phyloP scores from a whole-genome alignment of 2,329 filamentous ascomycete species.

The Cytospora piceae region DNA sequence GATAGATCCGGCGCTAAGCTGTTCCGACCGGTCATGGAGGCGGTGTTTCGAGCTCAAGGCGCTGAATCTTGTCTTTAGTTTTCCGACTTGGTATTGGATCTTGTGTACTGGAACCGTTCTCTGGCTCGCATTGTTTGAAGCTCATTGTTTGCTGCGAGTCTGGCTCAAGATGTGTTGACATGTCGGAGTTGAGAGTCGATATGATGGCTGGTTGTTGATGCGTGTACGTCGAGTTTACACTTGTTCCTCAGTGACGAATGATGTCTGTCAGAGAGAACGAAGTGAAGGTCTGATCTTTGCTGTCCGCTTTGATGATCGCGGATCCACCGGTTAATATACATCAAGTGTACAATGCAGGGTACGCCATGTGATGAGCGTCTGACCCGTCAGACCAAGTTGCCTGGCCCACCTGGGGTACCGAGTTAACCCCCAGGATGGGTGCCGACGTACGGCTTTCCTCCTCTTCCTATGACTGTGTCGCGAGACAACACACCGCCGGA shows the following conservation, averaged over 20 bases:
- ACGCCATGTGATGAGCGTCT: constrained; percentile 19
- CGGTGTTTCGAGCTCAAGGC: background rate
- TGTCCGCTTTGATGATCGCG: constrained; percentile 17
- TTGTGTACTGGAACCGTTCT: too few species aligned
- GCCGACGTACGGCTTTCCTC: constrained; percentile 13
- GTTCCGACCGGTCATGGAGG: background rate
- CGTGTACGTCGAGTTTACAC: constrained; percentile 21
- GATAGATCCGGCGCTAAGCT: background rate
- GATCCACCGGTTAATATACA: constrained; percentile 21
- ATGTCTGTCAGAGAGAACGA: constrained; percentile 1
- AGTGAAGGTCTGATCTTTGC: constrained; percentile 26
- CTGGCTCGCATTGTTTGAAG: background rate
- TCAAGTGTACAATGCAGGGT: constrained; percentile 22
- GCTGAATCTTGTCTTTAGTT: background rate
- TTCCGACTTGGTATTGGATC: background rate
- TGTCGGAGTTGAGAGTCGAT: background rate
- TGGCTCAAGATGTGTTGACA: background rate
- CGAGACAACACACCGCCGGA: background rate
- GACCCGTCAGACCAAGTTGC: constrained; percentile 22
- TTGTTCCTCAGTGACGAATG: background rate
- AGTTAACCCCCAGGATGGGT: constrained; percentile 16
- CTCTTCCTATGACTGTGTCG: background rate
- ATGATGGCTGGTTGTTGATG: background rate
- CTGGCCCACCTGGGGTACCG: constrained; percentile 15
- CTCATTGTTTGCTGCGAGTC: background rate